Percentiles rank a stretch among this genome's conserved stretches.
These are phyloP conservation scores for Danielozyma ontarioensis DNA, from an alignment of 805 yeast species.

Conservation along the genomic window DNA sequence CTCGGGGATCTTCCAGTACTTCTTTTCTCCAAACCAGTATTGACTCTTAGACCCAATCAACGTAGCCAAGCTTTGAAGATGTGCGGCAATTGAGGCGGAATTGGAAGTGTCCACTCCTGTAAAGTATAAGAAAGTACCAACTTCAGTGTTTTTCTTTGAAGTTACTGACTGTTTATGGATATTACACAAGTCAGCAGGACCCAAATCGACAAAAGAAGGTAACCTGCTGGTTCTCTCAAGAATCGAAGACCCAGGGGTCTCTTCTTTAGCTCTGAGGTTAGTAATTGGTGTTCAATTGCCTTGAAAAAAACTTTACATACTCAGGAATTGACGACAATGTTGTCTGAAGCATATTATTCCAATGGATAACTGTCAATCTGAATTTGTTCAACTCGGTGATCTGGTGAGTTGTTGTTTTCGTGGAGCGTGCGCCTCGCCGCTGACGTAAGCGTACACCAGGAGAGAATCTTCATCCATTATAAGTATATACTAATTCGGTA, in stretches of 20 bases:
- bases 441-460: not conserved
- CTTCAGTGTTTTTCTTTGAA: slow-evolving; percentile 39
- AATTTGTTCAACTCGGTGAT: too few relatives aligned
- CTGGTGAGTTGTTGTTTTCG: not conserved
- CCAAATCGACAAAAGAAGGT: slow-evolving; percentile 57
- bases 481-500: too few relatives aligned
- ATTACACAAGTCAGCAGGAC: slow-evolving; percentile 65
- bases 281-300: slow-evolving; percentile 2
- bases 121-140: slow-evolving; percentile 71
- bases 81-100: slow-evolving; percentile 74
- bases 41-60: slow-evolving; percentile 56
- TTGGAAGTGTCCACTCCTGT: slow-evolving; percentile 74
- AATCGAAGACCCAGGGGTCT: slow-evolving; percentile 52
- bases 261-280: slow-evolving; percentile 43
- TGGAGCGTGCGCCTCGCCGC: not conserved
- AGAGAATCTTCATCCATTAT: too few relatives aligned
- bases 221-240: slow-evolving; percentile 61
- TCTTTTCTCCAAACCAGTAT: slow-evolving; percentile 75
- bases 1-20: slow-evolving; percentile 64
- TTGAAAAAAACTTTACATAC: slow-evolving; percentile 13
- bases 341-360: slow-evolving; percentile 31
- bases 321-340: slow-evolving; percentile 36
- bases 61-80: slow-evolving; percentile 61
- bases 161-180: slow-evolving; percentile 39
- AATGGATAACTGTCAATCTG: too few relatives aligned